Percentiles rank a stretch among this genome's conserved stretches.
Conservation (phyloP, 164 flowering plant species). For the Tetracentron sinense region DNA sequence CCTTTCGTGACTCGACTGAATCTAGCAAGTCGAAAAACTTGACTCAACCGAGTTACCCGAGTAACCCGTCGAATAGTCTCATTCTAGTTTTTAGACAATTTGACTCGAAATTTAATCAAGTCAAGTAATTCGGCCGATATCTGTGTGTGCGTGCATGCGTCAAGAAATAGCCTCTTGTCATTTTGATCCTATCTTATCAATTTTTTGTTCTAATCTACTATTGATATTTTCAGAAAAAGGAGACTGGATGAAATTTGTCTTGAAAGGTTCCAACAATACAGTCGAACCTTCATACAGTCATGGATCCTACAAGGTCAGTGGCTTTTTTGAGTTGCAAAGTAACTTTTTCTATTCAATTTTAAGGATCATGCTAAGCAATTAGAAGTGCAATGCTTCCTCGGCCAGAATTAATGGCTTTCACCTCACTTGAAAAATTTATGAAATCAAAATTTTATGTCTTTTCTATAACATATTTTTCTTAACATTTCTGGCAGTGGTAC, state of each 20-base stretch:
- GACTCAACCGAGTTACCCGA: too few species aligned
- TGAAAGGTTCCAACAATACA: constrained; percentile 83
- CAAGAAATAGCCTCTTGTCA: background rate
- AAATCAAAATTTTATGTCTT: background rate
- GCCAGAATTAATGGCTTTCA: background rate
- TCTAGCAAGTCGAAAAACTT: too few species aligned
- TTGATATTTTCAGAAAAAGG: constrained; percentile 51
- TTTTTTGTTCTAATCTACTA: background rate
- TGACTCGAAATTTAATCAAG: too few species aligned
- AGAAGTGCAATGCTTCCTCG: background rate
- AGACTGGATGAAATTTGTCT: constrained; percentile 91
- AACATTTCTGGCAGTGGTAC: background rate
- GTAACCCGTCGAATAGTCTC: too few species aligned
- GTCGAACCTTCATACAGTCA: constrained; percentile 82
- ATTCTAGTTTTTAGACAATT: too few species aligned
- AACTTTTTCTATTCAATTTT: background rate
- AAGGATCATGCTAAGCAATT: background rate
- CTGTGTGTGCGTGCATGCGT: too few species aligned
- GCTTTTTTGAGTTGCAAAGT: background rate
- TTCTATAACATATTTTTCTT: too few species aligned
- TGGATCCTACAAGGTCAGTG: constrained; percentile 88
- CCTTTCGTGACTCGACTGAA: too few species aligned
- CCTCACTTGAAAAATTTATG: background rate
- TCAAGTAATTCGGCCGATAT: too few species aligned
- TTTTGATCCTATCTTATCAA: background rate